Evolutionary conservation across 306 rosid genomes (phyloP), one percentile per base, ranked within the genome.

Genomic region (Ziziphus jujuba): DNA sequence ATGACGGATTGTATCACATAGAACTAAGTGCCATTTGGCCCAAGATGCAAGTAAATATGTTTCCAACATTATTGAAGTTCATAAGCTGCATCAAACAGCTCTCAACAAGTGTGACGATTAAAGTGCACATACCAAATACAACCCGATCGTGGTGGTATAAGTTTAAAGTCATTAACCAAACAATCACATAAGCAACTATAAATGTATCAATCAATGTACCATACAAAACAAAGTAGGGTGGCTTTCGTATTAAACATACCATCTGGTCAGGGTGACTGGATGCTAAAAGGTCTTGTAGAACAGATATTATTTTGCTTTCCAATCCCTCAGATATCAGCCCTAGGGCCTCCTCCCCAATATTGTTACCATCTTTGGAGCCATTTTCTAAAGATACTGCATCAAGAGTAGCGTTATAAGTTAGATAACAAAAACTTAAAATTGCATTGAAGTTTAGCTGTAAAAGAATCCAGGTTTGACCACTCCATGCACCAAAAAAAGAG

Each of bases 291-390:
- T 70, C 79, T 73, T 90, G 77, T 63, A 89, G 67, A 64, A 83
- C 70, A 22, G 72, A 81, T 74, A 92, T 67, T 72, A 88, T 67
- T 77, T 82, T 92, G 74, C 55, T 69, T 74, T 92, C 98, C 63
- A 92, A 78, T 66, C 97, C 97, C 77, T 84, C 87, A 19, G 79
- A 76, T 75, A 92, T 73, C 79, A 92, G 73, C 73, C 84, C 84
- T 71, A 65, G 71, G 22, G 84, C 97, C 81, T 79, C 91, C 80
- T 81, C 86, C 79, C 74, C 79, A 59, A 83, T 79, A 75, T 67
- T 66, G 66, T 69, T 72, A 56, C 73, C 89, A 67, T 84, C 82
- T 59, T 22, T 71, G 33, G 81, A 75, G 62, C 66, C 81, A 72
- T 74, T 73, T 72, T 80, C 91, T 61, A 83, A 63, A 67, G 88